Base-by-base conservation (phyloP, 192 early-diverging fungal species). In the Podila horticola region DNA sequence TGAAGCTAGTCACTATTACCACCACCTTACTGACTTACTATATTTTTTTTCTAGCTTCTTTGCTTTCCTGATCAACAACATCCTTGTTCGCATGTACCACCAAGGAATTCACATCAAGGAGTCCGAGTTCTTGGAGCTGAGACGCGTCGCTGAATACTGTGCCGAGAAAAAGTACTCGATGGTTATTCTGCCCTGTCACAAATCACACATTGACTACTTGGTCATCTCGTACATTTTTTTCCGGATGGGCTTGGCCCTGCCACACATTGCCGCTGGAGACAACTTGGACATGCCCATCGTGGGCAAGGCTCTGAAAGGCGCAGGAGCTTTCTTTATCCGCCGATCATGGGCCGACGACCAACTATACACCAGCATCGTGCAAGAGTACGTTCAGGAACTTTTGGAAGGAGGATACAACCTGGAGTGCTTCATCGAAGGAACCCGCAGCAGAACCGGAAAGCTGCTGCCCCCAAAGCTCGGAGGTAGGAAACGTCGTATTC, bases 141-240 rank as follows among this genome's bases (percentile, higher is more conserved):
- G 87, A 62, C 57, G 87, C 22, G 83, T 89, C 5, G 91, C 91
- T 6, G 71, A 87, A 33, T 81, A 84, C 31, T 88, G 89, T 34
- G 83, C 82, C 58, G 84, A 90, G 62, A 90, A 91, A 45, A 89
- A 90, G 50, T 86, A 93, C 50, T 95, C 93, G 15, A 84, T 96
- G 66, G 87, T 96, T 26, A 85, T 96, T 52, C 69, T 95, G 58
- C 94, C 94, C 38, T 96, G 87, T 41, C 94, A 96, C 82, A 96
- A 96, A 85, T 94, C 92, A 8, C 94, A 96, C 71, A 87, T 96
- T 41, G 94, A 96, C 76, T 96, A 96, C 75, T 77, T 96, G 19
- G 93, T 96, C 22, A 85, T 96, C 29, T 91, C 87, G 36, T 95
- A 92, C 68, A 85, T 96, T 13, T 91, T 96, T 79, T 94, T 91